Conservation (phyloP, 805 yeast genomes). For the Wickerhamiella hasegawae region DNA sequence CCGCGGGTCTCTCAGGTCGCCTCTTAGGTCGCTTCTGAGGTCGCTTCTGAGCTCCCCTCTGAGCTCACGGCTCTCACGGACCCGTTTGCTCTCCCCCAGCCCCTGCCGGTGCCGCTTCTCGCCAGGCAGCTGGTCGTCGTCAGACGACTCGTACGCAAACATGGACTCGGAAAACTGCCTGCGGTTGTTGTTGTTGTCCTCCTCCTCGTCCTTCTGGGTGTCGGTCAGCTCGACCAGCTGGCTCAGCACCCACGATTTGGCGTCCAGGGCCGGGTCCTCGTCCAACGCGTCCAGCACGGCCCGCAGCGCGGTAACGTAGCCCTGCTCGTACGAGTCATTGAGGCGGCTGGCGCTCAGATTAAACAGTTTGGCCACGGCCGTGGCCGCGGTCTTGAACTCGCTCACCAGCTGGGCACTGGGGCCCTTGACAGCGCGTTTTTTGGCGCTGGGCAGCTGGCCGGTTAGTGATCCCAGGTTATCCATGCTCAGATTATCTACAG, state of each 20-base stretch:
- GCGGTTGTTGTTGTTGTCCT: background rate
- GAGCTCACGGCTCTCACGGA: no score
- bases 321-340: conserved; percentile 3
- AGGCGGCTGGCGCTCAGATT: conserved; percentile 1
- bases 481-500: no score
- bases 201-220: background rate
- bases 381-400: conserved; percentile 6
- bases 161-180: background rate
- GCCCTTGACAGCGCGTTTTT: no score
- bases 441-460: background rate
- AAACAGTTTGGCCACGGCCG: conserved; percentile 5
- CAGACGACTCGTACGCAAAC: background rate
- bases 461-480: background rate
- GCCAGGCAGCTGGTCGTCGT: conserved; percentile 1
- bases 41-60: no score
- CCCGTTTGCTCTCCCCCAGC: conserved; percentile 4
- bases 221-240: conserved; percentile 3
- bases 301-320: conserved; percentile 4
- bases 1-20: no score
- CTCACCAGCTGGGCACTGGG: conserved; percentile 1
- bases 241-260: conserved; percentile 3
- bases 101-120: conserved; percentile 4
- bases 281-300: conserved; percentile 4
- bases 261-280: conserved; percentile 1
- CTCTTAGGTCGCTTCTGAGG: no score